Evolutionary conservation across 192 early-diverging fungal genomes (phyloP), one percentile per base, ranked within the genome.

Genomic region (Jimgerdemannia lactiflua): DNA sequence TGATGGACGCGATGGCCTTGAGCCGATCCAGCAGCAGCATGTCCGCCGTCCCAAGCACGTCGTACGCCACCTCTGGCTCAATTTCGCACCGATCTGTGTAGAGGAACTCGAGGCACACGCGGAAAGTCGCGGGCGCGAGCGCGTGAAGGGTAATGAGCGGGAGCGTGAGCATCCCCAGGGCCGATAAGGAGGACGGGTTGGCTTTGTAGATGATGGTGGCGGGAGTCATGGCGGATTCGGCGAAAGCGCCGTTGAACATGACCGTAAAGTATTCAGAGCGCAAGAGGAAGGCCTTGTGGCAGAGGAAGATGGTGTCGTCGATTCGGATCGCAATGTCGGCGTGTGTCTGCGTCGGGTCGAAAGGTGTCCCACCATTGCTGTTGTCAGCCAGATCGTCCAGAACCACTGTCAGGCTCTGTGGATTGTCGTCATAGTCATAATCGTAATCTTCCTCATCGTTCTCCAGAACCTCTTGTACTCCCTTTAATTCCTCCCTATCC

Each of bases 251-350:
- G 18, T 42, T 66, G 19, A 88, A 67, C 71, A 88, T 75, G 3
- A 69, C 77, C 43, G 73, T 64, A 70, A 88, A 88, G 71, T 87
- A 88, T 39, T 83, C 80, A 64, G 75, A 78, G 11, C 87, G 81
- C 49, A 70, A 18, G 10, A 88, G 65, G 59, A 86, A 75, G 4
- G 78, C 64, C 63, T 77, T 80, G 74, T 88, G 87, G 68, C 85
- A 87, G 6, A 79, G 83, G 42, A 87, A 82, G 4, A 74, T 10
- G 10, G 42, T 70, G 3, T 74, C 54, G 18, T 77, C 79, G 42
- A 88, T 59, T 10, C 44, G 39, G 29, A 88, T 73, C 39, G 77
- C 67, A 63, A 86, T 74, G 70, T 88, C 87, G 4, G 83, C 81
- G 42, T 74, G 67, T 2, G 74, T 14, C 14, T 73, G 7, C 1